Percentiles rank a stretch among this genome's conserved stretches.
These are phyloP conservation scores for Apiospora malaysiana DNA, from an alignment of 2,329 filamentous ascomycete genomes.

Conservation along the genomic window DNA sequence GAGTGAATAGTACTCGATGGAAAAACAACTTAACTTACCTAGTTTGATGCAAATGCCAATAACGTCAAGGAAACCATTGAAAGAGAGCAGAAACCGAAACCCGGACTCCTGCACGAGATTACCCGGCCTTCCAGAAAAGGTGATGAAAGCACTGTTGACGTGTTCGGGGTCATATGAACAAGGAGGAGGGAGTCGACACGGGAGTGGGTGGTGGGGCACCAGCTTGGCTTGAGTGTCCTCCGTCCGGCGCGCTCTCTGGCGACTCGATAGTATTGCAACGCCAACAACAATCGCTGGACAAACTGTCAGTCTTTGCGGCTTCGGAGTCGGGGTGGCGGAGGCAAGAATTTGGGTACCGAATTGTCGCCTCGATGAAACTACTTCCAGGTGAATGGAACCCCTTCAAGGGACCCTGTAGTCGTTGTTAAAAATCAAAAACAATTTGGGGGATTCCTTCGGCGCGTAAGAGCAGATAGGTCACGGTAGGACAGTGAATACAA, in stretches of 20 bases:
- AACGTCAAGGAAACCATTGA: neutral
- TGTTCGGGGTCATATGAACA: slow-evolving; percentile 10
- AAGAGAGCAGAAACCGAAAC: neutral
- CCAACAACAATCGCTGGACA: neutral
- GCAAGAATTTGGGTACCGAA: neutral
- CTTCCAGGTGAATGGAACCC: neutral
- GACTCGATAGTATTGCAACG: neutral
- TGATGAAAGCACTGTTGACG: neutral
- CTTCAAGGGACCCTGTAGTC: slow-evolving; percentile 11
- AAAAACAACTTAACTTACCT: neutral
- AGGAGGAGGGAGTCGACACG: neutral
- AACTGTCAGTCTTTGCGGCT: neutral
- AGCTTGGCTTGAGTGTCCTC: slow-evolving; percentile 8
- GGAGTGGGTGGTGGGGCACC: slow-evolving; percentile 1
- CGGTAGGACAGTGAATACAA: neutral
- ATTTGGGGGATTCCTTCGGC: neutral
- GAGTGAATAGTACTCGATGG: neutral
- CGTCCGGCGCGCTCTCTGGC: slow-evolving; percentile 7
- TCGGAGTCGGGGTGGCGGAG: neutral
- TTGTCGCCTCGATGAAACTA: neutral
- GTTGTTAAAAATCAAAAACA: slow-evolving; percentile 15
- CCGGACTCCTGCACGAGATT: neutral
- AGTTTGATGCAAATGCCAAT: neutral
- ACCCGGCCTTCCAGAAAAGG: slow-evolving; percentile 2
- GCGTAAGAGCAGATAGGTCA: slow-evolving; percentile 11